phyloP scores from a whole-genome alignment of 148 eudicot genomes.

The Suaeda aralocaspica region DNA sequence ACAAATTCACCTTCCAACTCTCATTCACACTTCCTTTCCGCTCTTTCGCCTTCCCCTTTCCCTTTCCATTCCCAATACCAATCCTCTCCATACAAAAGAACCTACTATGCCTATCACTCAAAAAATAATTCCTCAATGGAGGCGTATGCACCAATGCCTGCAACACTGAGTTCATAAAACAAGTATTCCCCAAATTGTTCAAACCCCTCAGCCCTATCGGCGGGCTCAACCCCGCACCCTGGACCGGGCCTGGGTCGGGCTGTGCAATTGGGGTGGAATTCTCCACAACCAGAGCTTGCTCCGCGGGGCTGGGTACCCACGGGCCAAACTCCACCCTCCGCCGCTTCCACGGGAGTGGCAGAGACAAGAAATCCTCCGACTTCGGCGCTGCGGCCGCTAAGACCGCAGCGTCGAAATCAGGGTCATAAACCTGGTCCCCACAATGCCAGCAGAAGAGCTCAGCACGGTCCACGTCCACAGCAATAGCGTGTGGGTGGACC shows the following conservation, averaged over 20 bases:
- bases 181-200: conserved; percentile 64
- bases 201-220: conserved; percentile 62
- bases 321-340: conserved; percentile 59
- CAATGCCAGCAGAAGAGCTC: conserved; percentile 50
- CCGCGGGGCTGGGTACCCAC: conserved; percentile 53
- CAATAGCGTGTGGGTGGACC: conserved; percentile 51
- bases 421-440: conserved; percentile 64
- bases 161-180: conserved; percentile 70
- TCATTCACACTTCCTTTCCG: conserved; percentile 36
- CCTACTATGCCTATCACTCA: conserved; percentile 51
- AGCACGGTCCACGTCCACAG: conserved; percentile 51
- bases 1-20: conserved; percentile 45
- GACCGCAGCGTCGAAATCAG: conserved; percentile 47
- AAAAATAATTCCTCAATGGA: conserved; percentile 57
- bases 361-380: conserved; percentile 30
- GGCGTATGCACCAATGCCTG: conserved; percentile 65
- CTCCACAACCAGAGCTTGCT: conserved; percentile 28
- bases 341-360: conserved; percentile 38
- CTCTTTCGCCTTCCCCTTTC: conserved; percentile 21
- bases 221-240: conserved; percentile 17
- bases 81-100: conserved; percentile 38
- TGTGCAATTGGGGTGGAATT: conserved; percentile 29
- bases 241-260: conserved; percentile 8
- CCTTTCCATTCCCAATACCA: neutral
- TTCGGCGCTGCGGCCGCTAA: conserved; percentile 61